Percentiles rank a stretch among this genome's conserved stretches.
These are phyloP conservation scores for Cladochytrium replicatum DNA, from an alignment of 192 early-diverging fungal species.

Conservation along the genomic window DNA sequence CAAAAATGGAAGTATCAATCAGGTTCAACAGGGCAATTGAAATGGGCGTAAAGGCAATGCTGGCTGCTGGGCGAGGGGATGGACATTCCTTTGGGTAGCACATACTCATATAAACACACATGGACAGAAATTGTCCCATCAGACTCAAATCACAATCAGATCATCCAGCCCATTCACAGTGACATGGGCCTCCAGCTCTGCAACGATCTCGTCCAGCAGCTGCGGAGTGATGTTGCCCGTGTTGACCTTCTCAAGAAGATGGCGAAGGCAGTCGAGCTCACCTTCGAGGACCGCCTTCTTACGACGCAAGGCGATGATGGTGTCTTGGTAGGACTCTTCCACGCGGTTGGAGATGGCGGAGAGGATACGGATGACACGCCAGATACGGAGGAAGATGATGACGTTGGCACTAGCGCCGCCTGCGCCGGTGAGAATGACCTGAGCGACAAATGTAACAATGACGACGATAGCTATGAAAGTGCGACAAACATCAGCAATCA, in stretches of 20 bases:
- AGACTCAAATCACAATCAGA: too few relatives aligned
- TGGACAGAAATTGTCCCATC: too few relatives aligned
- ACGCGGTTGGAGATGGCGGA: neutral
- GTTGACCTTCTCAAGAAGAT: too few relatives aligned
- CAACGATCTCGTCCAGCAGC: too few relatives aligned
- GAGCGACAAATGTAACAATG: neutral
- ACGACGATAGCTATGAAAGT: neutral
- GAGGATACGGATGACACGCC: neutral
- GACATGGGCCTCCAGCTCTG: too few relatives aligned
- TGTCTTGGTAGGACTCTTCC: neutral
- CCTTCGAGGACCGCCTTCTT: neutral
- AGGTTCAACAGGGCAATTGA: conserved; percentile 21
- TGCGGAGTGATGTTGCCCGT: too few relatives aligned
- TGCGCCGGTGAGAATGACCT: neutral
- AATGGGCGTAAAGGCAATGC: neutral
- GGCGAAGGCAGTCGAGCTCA: too few relatives aligned
- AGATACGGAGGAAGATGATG: neutral
- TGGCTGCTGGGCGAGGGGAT: conserved; percentile 5
- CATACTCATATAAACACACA: neutral
- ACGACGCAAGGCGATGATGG: neutral
- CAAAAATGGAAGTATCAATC: neutral
- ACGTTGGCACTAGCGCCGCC: neutral
- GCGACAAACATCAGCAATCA: neutral
- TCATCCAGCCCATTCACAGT: too few relatives aligned
- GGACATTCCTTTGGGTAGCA: neutral